Percentiles rank a stretch among this genome's conserved stretches.
These are phyloP conservation scores for Teunomyces kruisii DNA, from an alignment of 805 yeast genomes.

Conservation along the genomic window DNA sequence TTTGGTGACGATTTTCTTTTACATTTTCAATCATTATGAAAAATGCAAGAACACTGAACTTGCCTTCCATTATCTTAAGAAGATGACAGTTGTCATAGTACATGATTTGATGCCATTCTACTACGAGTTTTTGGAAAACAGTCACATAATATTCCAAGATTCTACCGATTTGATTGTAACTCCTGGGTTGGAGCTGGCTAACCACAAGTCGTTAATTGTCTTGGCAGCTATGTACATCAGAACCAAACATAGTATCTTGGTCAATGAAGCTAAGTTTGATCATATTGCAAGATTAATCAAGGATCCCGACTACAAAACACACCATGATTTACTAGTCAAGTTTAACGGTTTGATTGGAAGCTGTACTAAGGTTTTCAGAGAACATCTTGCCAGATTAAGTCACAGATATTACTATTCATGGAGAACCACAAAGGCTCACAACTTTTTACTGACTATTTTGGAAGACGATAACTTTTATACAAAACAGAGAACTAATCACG, in stretches of 20 bases:
- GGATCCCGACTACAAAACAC: constrained; percentile 17
- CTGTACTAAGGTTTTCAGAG: constrained; percentile 6
- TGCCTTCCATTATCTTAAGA: constrained; percentile 38
- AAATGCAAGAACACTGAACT: constrained; percentile 30
- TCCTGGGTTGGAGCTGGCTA: constrained; percentile 17
- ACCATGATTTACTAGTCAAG: constrained; percentile 4
- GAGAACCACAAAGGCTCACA: constrained; percentile 62
- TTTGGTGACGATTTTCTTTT: constrained; percentile 39
- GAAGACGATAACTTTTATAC: constrained; percentile 27
- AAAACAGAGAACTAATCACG: background rate
- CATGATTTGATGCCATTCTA: constrained; percentile 14
- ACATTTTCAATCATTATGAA: constrained; percentile 43
- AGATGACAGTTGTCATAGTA: constrained; percentile 25
- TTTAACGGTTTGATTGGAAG: constrained; percentile 1
- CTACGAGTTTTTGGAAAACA: constrained; percentile 13
- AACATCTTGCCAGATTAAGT: constrained; percentile 39
- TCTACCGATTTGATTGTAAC: constrained; percentile 18
- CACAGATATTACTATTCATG: constrained; percentile 64
- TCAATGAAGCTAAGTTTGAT: constrained; percentile 5
- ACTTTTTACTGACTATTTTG: constrained; percentile 37
- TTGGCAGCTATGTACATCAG: constrained; percentile 9
- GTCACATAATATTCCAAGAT: constrained; percentile 9
- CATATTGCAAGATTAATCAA: constrained; percentile 20
- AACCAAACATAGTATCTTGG: constrained; percentile 5
- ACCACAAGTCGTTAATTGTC: constrained; percentile 17